Evolutionary conservation across 192 early-diverging fungal genomes (phyloP).

Genomic region (Mortierella claussenii): DNA sequence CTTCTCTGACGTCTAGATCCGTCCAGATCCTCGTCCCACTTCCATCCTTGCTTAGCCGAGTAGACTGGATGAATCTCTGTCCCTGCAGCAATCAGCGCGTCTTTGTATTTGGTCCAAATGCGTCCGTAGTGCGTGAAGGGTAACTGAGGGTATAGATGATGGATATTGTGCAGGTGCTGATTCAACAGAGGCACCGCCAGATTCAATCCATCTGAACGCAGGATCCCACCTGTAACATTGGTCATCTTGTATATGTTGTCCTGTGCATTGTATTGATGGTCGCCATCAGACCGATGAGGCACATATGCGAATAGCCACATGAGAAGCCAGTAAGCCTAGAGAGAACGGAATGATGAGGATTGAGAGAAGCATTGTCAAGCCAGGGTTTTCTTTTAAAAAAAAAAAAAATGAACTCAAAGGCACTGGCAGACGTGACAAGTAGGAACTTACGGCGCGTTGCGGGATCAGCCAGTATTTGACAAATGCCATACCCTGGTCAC

Average conservation of each 20-base stretch:
- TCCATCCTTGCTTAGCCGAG: conserved; percentile 25
- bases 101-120: conserved; percentile 49
- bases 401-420: background rate
- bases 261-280: conserved; percentile 25
- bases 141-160: conserved; percentile 41
- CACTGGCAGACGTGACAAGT: too few species aligned
- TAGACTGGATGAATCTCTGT: conserved; percentile 41
- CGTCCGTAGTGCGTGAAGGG: conserved; percentile 40
- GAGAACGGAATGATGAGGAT: background rate
- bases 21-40: conserved; percentile 25
- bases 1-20: too few species aligned
- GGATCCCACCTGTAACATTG: conserved; percentile 34
- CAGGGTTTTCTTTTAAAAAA: background rate
- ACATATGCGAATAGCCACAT: conserved; percentile 47
- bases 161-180: conserved; percentile 51
- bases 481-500: conserved; percentile 17
- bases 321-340: conserved; percentile 43
- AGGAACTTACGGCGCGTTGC: conserved; percentile 40
- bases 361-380: background rate
- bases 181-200: conserved; percentile 42
- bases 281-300: conserved; percentile 35
- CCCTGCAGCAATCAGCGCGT: conserved; percentile 29
- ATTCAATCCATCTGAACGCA: conserved; percentile 35
- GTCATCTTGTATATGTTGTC: conserved; percentile 51
- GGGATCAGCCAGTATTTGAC: conserved; percentile 49